Evolutionary conservation across 2,329 filamentous ascomycete species (phyloP).

Genomic region (Ceratocystis harringtonii): DNA sequence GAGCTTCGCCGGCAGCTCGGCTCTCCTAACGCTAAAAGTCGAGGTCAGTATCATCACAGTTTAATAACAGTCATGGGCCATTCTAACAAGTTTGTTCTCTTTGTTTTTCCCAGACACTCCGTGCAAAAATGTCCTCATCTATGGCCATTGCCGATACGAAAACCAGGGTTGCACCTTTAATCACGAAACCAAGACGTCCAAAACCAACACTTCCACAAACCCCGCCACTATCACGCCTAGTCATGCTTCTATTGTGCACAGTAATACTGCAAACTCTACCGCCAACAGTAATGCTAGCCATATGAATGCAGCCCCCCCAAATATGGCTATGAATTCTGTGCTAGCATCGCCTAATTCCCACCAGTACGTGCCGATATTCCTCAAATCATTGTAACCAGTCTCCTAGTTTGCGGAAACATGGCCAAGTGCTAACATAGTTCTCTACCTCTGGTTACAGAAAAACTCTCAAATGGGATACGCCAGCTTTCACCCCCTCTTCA

Average conservation of each 20-base stretch:
- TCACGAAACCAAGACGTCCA: constrained; percentile 50
- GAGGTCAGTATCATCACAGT: constrained; percentile 29
- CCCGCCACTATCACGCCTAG: constrained; percentile 8
- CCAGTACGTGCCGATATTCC: constrained; percentile 8
- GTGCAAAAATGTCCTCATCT: constrained; percentile 85
- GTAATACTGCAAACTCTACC: constrained; percentile 8
- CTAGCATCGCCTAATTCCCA: constrained; percentile 13
- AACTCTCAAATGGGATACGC: constrained; percentile 76
- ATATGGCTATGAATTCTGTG: constrained; percentile 9
- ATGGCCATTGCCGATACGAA: constrained; percentile 83
- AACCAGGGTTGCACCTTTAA: constrained; percentile 85
- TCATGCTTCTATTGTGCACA: constrained; percentile 17
- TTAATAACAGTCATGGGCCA: too few relatives aligned
- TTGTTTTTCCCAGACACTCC: constrained; percentile 45
- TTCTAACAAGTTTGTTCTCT: too few relatives aligned
- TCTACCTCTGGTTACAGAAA: background rate
- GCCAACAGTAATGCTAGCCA: background rate
- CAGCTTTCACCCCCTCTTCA: constrained; percentile 67
- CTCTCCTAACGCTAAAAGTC: constrained; percentile 42
- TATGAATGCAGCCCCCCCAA: constrained; percentile 3
- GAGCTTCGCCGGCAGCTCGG: constrained; percentile 39
- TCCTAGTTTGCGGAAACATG: background rate
- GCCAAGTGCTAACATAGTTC: background rate
- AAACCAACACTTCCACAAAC: constrained; percentile 7
- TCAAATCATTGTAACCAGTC: background rate